Conservation (phyloP, 805 yeast species). For the Brettanomyces naardenensis region DNA sequence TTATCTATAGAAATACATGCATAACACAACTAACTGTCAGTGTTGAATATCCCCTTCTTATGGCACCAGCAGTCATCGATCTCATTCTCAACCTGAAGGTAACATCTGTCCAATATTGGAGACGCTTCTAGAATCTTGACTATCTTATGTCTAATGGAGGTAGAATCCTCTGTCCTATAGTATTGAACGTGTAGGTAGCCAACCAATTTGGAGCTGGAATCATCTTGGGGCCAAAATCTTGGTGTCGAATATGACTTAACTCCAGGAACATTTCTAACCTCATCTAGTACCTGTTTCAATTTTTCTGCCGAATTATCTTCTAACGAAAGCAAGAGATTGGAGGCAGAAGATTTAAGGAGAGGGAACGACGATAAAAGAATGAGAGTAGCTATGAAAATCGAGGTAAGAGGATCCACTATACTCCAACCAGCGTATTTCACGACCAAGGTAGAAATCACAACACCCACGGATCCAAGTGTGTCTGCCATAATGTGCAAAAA, state of each 20-base stretch:
- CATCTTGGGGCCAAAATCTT: slow-evolving; percentile 74
- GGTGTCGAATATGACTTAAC: slow-evolving; percentile 83
- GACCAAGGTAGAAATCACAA: slow-evolving; percentile 79
- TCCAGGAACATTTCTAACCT: slow-evolving; percentile 65
- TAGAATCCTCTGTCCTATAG: slow-evolving; percentile 30
- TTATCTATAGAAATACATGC: too few species aligned
- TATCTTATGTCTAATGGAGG: slow-evolving; percentile 19
- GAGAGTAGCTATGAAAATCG: slow-evolving; percentile 74
- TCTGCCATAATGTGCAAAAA: slow-evolving; percentile 93
- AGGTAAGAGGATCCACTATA: slow-evolving; percentile 89
- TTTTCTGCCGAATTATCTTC: slow-evolving; percentile 44
- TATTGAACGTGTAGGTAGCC: slow-evolving; percentile 84
- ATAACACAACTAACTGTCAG: slow-evolving; percentile 5
- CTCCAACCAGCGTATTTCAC: slow-evolving; percentile 59
- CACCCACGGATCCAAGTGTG: slow-evolving; percentile 95
- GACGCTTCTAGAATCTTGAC: slow-evolving; percentile 20
- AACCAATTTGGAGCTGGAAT: slow-evolving; percentile 31
- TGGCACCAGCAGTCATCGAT: slow-evolving; percentile 34
- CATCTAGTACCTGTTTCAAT: slow-evolving; percentile 58
- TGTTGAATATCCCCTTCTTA: slow-evolving; percentile 21
- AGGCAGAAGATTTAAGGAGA: slow-evolving; percentile 71
- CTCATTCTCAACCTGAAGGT: slow-evolving; percentile 29
- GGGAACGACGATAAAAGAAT: slow-evolving; percentile 82
- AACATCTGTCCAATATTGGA: slow-evolving; percentile 17
- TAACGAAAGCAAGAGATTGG: slow-evolving; percentile 59